Evolutionary conservation across 2,329 filamentous ascomycete genomes (phyloP).

Genomic region (Pseudocercospora fijiensis): DNA sequence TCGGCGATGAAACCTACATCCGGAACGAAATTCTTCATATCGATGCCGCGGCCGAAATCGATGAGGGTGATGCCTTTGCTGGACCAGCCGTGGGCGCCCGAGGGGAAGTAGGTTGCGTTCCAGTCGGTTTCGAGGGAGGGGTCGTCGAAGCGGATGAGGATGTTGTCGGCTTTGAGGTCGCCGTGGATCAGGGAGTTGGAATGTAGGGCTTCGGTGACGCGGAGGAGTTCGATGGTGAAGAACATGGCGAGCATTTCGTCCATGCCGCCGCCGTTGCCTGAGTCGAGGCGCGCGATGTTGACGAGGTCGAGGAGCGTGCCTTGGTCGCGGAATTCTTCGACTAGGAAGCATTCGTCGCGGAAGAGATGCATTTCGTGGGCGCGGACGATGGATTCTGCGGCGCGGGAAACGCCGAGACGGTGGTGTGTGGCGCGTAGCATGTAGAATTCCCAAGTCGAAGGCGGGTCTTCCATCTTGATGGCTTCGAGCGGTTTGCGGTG

Average conservation of each 20-base stretch:
- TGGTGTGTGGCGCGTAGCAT: constrained; percentile 82
- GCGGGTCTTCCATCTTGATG: constrained; percentile 90
- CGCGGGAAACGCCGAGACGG: constrained; percentile 68
- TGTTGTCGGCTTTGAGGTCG: constrained; percentile 94
- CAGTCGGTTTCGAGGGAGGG: constrained; percentile 48
- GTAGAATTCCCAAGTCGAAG: constrained; percentile 92
- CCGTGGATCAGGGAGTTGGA: constrained; percentile 78
- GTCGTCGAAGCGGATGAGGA: constrained; percentile 77
- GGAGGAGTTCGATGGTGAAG: constrained; percentile 85
- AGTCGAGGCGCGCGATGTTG: constrained; percentile 70
- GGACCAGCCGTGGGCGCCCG: constrained; percentile 75
- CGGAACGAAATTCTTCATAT: constrained; percentile 79
- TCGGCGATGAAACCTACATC: constrained; percentile 89
- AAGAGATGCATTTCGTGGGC: constrained; percentile 92
- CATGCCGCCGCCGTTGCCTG: constrained; percentile 65
- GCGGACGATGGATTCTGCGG: constrained; percentile 72
- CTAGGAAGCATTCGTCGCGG: constrained; percentile 81
- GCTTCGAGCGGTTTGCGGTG: constrained; percentile 69
- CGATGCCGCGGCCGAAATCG: constrained; percentile 91
- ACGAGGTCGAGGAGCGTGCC: constrained; percentile 93
- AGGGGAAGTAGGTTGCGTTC: constrained; percentile 65
- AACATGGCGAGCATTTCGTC: constrained; percentile 94
- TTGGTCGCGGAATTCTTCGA: constrained; percentile 84
- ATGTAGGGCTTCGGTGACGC: constrained; percentile 86
- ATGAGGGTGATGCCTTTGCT: constrained; percentile 81